Percentiles rank a stretch among this genome's conserved stretches.
Evolutionary conservation across 176 grass and related monocot genomes (phyloP).

Genomic region (Elymus sibiricus): DNA sequence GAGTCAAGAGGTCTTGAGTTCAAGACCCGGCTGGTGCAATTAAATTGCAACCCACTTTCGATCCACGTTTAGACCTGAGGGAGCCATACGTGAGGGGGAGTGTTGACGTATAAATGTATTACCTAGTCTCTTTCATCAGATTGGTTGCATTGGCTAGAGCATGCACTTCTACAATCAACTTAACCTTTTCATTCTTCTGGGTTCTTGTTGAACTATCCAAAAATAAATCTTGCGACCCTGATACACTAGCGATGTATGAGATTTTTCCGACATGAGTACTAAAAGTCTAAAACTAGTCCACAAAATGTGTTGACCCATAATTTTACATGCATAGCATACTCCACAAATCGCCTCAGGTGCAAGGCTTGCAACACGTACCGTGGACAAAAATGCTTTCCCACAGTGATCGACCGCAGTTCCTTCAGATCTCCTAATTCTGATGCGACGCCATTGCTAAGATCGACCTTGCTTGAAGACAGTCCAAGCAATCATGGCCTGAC

Average conservation of each 20-base stretch:
- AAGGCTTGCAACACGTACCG: background rate
- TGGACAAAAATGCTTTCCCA: slow-evolving; percentile 12
- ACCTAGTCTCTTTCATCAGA: too few species aligned
- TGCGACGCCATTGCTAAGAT: background rate
- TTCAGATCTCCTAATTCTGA: background rate
- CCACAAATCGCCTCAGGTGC: background rate
- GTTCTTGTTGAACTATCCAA: slow-evolving; percentile 14
- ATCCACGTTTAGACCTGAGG: too few species aligned
- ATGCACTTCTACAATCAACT: too few species aligned
- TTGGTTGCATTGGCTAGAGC: too few species aligned
- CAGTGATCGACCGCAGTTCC: background rate
- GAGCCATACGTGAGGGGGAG: too few species aligned
- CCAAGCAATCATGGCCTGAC: slow-evolving; percentile 53
- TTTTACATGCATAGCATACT: background rate
- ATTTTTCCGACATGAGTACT: background rate
- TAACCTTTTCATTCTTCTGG: background rate
- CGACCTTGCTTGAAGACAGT: background rate
- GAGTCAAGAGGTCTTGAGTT: too few species aligned
- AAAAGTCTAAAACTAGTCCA: background rate
- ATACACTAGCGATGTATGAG: background rate
- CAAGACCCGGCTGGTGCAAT: too few species aligned
- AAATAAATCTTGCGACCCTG: background rate
- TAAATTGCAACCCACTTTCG: too few species aligned
- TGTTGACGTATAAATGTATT: too few species aligned
- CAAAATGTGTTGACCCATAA: background rate